Percentiles rank a stretch among this genome's conserved stretches.
Conservation (phyloP, 768 basidiomycete genomes). For the Kwoniella europaea region DNA sequence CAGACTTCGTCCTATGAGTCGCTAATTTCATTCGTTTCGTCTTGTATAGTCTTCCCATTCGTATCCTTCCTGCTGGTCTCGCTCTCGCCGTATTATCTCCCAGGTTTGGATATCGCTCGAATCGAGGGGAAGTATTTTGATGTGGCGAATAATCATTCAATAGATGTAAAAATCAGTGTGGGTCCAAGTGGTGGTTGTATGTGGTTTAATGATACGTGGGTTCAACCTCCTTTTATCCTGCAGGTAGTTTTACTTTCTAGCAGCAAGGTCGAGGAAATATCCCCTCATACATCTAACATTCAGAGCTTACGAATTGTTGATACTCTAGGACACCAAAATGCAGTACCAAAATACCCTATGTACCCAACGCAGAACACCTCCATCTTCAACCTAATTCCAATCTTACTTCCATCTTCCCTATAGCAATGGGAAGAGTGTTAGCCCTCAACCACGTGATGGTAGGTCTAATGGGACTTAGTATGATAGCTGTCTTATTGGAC, state of each 20-base stretch:
- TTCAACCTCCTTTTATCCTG: not conserved
- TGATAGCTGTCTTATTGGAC: slow-evolving; percentile 4
- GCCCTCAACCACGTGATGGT: slow-evolving; percentile 12
- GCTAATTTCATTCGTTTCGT: no score
- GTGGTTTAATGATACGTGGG: slow-evolving; percentile 17
- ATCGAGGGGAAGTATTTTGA: slow-evolving; percentile 5
- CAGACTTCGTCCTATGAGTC: no score
- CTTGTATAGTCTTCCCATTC: no score
- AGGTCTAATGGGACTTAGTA: not conserved
- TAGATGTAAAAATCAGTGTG: slow-evolving; percentile 3
- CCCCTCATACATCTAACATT: not conserved
- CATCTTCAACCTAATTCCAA: slow-evolving; percentile 13
- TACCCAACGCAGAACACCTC: slow-evolving; percentile 9
- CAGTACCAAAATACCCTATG: slow-evolving; percentile 6
- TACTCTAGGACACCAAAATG: slow-evolving; percentile 1
- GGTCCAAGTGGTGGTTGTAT: slow-evolving; percentile 16
- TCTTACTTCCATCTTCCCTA: slow-evolving; percentile 3
- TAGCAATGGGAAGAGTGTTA: slow-evolving; percentile 13
- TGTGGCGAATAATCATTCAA: not conserved
- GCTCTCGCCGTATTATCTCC: not conserved
- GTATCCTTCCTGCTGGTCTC: slow-evolving; percentile 7
- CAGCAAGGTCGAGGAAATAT: no score
- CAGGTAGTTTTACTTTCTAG: not conserved
- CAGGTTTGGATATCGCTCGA: not conserved
- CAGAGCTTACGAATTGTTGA: not conserved